Evolutionary conservation across 2,329 filamentous ascomycete genomes (phyloP).

Genomic region (Lanzia echinophila): DNA sequence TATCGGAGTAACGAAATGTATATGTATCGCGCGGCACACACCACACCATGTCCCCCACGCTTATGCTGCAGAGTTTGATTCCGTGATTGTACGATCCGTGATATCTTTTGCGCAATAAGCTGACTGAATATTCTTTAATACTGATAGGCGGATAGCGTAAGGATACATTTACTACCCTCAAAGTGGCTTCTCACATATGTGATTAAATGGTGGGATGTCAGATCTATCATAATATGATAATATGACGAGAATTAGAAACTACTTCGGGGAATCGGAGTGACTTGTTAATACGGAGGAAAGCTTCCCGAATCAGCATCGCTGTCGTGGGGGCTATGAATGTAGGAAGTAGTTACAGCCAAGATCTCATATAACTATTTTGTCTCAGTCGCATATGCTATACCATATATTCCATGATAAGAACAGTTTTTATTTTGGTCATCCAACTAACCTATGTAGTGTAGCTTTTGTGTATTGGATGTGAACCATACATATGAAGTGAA

Average conservation of each 20-base stretch:
- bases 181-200: not conserved
- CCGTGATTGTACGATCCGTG: slow-evolving; percentile 1
- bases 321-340: not conserved
- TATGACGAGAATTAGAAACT: too few species aligned
- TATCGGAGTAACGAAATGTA: too few species aligned
- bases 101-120: not conserved
- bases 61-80: not conserved
- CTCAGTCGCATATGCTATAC: not conserved
- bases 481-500: too few species aligned
- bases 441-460: not conserved
- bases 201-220: not conserved
- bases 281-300: not conserved
- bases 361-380: not conserved
- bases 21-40: too few species aligned
- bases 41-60: slow-evolving; percentile 1
- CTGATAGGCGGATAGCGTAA: not conserved
- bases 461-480: not conserved
- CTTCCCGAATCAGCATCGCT: not conserved
- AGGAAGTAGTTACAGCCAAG: not conserved
- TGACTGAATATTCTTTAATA: not conserved
- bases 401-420: too few species aligned
- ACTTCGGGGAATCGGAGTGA: not conserved
- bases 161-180: not conserved
- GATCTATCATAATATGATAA: slow-evolving; percentile 6
- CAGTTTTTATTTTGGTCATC: too few species aligned